Evolutionary conservation across 345 rosid genomes (phyloP).

Genomic region (Firmiana major): DNA sequence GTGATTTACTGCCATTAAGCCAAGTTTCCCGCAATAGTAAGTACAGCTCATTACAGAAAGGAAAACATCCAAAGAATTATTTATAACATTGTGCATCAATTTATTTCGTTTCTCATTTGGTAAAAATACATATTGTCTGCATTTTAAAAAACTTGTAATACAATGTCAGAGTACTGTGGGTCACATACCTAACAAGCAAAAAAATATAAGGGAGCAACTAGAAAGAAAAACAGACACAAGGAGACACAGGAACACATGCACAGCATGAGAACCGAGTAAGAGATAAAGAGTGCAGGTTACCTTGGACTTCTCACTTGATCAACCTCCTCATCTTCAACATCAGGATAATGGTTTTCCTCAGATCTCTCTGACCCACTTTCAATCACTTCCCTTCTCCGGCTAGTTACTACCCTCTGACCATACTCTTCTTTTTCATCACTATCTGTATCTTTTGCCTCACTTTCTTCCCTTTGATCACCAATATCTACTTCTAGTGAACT

Average conservation of each 20-base stretch:
- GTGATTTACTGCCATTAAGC: slow-evolving; percentile 46
- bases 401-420: slow-evolving; percentile 53
- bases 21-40: slow-evolving; percentile 13
- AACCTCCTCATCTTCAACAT: slow-evolving; percentile 85
- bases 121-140: neutral
- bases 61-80: slow-evolving; percentile 9
- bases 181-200: neutral
- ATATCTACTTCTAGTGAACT: slow-evolving; percentile 70
- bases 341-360: slow-evolving; percentile 59
- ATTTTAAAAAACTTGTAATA: neutral
- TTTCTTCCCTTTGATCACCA: slow-evolving; percentile 67
- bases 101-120: neutral
- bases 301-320: slow-evolving; percentile 71
- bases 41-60: slow-evolving; percentile 18
- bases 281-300: slow-evolving; percentile 28
- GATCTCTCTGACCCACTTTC: slow-evolving; percentile 94
- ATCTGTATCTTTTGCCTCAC: slow-evolving; percentile 61
- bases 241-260: neutral
- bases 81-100: neutral
- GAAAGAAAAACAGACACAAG: neutral
- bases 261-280: neutral
- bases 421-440: slow-evolving; percentile 74
- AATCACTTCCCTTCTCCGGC: slow-evolving; percentile 55
- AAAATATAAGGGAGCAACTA: neutral
- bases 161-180: neutral